Evolutionary conservation across 2,329 filamentous ascomycete genomes (phyloP), one percentile per base, ranked within the genome.

Genomic region (Monilinia fructigena): DNA sequence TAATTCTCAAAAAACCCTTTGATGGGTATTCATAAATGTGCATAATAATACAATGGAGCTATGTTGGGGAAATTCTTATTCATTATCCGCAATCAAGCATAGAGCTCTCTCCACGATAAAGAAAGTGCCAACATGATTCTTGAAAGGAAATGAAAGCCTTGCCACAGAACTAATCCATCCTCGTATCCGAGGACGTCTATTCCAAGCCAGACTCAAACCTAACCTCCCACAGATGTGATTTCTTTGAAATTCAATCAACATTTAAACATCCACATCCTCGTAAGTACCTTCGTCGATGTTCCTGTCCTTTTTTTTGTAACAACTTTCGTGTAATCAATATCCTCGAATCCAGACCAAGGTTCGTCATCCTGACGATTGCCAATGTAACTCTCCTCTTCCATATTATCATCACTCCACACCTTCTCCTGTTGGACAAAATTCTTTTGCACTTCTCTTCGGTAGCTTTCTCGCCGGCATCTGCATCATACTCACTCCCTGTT

Each of bases 381-480:
- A 52, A 40, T 16, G 2, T 8, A 4, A 16, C 1, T n/a, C 23
- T 59, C 35, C 3, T 20, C 18, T 35, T 40, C 59, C 1, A 8
- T 60, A 16, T 42, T 35, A 42, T 42, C 11, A 11, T 18, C 58
- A 40, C 16, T 54, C 23, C 18, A 18, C 6, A 4, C 54, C 5
- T 54, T 16, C 3, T 4, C 35, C 0, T 3, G 18, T 42, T 42
- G 31, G 28, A n/a, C 16, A n/a, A 14, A 7, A 6, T 28, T 42
- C 26, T 10, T 10, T 62, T 11, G 59, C 16, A 28, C 20, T 42
- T 8, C 6, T n/a, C 12, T 42, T 63, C 11, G 23, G 35, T 3
- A 54, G 18, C 11, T 26, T 63, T 20, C 48, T 63, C 38, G 35
- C 48, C 31, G 60, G 60, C 31, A 54, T 55, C 18, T 55, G 20